phyloP scores from a whole-genome alignment of 192 early-diverging fungal genomes.

The Pilobolus umbonatus region DNA sequence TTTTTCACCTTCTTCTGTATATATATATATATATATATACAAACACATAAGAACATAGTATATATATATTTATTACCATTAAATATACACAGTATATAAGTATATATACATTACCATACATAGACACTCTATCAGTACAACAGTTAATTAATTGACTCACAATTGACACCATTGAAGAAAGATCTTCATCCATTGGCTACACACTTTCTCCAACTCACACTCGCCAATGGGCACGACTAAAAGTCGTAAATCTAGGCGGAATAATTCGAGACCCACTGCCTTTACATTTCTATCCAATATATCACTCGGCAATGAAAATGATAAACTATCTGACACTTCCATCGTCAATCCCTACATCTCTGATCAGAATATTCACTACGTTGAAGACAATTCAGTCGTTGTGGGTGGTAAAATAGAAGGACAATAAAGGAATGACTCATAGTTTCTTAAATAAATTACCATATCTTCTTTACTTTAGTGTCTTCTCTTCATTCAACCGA shows the following conservation, averaged over 20 bases:
- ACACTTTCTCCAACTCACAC: not conserved
- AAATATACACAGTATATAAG: too few relatives aligned
- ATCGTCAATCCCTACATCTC: not conserved
- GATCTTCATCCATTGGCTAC: conserved; percentile 11
- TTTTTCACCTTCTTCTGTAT: too few relatives aligned
- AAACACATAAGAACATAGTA: too few relatives aligned
- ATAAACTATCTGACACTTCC: not conserved
- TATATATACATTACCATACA: too few relatives aligned
- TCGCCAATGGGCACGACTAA: conserved; percentile 31
- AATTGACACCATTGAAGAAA: conserved; percentile 9
- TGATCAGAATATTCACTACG: not conserved
- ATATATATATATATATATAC: too few relatives aligned
- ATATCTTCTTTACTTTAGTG: conserved; percentile 5
- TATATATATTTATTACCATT: too few relatives aligned
- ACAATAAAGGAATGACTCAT: not conserved
- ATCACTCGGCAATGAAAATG: conserved; percentile 25
- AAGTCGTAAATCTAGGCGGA: conserved; percentile 31
- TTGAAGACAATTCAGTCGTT: not conserved
- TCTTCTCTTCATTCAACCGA: conserved; percentile 28
- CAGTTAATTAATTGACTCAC: too few relatives aligned
- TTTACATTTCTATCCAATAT: conserved; percentile 34
- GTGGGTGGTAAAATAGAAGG: not conserved
- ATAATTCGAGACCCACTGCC: conserved; percentile 29
- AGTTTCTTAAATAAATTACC: not conserved
- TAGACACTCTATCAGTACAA: too few relatives aligned